Conservation (phyloP, 768 basidiomycete species). For the Fibroporia radiculosa region DNA sequence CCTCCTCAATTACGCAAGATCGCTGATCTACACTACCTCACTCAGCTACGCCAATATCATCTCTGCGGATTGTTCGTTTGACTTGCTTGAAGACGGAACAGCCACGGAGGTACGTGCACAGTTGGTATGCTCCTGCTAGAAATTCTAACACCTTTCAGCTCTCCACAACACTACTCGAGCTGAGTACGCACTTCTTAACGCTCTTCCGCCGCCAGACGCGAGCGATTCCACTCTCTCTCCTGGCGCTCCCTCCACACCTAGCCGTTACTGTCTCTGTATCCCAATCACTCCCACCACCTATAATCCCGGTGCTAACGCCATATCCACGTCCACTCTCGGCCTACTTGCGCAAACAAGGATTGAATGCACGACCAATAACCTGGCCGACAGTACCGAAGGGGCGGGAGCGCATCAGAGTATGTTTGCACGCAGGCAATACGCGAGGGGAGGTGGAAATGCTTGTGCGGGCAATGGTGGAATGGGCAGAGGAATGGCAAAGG, state of each 20-base stretch:
- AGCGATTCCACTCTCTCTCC: slow-evolving; percentile 19
- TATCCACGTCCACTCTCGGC: slow-evolving; percentile 70
- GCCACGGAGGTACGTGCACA: slow-evolving; percentile 41
- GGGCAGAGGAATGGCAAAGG: slow-evolving; percentile 16
- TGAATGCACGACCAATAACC: slow-evolving; percentile 70
- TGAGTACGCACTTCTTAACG: slow-evolving; percentile 33
- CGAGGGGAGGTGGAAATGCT: slow-evolving; percentile 53
- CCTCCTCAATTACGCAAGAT: slow-evolving; percentile 85
- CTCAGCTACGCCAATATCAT: slow-evolving; percentile 71
- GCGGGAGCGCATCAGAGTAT: slow-evolving; percentile 79
- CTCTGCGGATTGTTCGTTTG: slow-evolving; percentile 71
- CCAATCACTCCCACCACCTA: slow-evolving; percentile 50
- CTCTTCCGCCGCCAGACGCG: slow-evolving; percentile 24
- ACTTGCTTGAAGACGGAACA: slow-evolving; percentile 63
- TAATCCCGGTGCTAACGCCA: slow-evolving; percentile 77
- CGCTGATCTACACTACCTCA: slow-evolving; percentile 88
- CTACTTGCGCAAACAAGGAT: slow-evolving; percentile 42
- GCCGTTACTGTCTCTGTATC: slow-evolving; percentile 18
- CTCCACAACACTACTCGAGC: slow-evolving; percentile 32
- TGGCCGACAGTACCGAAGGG: slow-evolving; percentile 90
- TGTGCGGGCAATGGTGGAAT: slow-evolving; percentile 17
- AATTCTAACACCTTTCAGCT: slow-evolving; percentile 17
- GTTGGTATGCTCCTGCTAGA: slow-evolving; percentile 20
- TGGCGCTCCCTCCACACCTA: slow-evolving; percentile 26
- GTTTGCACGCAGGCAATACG: slow-evolving; percentile 75